phyloP scores from a whole-genome alignment of 768 basidiomycete genomes.

The Auricularia heimuer region DNA sequence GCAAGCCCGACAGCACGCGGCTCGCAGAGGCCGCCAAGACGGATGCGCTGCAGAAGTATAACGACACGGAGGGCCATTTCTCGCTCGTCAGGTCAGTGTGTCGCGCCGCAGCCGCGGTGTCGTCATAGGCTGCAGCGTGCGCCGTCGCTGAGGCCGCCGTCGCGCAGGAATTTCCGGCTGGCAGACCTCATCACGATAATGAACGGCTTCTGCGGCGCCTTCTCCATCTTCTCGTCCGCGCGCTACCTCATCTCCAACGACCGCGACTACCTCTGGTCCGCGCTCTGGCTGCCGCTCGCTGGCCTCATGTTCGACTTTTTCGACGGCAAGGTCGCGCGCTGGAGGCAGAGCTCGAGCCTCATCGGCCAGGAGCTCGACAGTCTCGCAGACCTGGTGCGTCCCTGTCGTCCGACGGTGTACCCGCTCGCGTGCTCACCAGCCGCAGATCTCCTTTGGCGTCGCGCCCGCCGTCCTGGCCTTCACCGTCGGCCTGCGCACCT shows the following conservation, averaged over 20 bases:
- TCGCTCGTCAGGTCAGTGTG: constrained; percentile 77
- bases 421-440: neutral
- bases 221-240: constrained; percentile 89
- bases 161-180: constrained; percentile 82
- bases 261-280: constrained; percentile 71
- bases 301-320: constrained; percentile 97
- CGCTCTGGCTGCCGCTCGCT: constrained; percentile 79
- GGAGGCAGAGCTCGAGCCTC: constrained; percentile 92
- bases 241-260: constrained; percentile 78
- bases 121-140: constrained; percentile 13
- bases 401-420: neutral
- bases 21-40: constrained; percentile 22
- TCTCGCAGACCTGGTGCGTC: constrained; percentile 82
- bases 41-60: constrained; percentile 65
- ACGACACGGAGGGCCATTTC: constrained; percentile 90
- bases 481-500: constrained; percentile 80
- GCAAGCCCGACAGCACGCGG: constrained; percentile 7
- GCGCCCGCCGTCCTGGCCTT: constrained; percentile 93
- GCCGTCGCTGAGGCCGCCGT: constrained; percentile 10
- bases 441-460: constrained; percentile 92
- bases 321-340: constrained; percentile 95
- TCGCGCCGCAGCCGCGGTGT: constrained; percentile 3
- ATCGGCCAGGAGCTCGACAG: constrained; percentile 97
- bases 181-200: constrained; percentile 98
- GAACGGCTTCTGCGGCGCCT: constrained; percentile 96